Evolutionary conservation across 345 rosid species (phyloP), one percentile per base, ranked within the genome.

Genomic region (Citrus glauca): DNA sequence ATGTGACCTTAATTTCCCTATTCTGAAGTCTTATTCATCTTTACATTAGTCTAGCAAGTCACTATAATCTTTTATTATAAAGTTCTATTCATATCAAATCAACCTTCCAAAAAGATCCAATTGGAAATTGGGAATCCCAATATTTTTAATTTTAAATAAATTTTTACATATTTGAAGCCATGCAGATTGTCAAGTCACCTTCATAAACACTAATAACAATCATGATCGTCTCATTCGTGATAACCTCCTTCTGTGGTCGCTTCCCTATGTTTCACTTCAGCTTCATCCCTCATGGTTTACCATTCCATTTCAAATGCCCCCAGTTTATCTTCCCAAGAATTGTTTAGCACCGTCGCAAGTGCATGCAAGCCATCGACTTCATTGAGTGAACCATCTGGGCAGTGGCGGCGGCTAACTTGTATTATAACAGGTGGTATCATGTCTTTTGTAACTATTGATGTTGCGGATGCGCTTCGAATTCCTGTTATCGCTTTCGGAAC

Each of bases 141-240:
- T 11, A 42, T 42, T 42, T 2, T 42, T 42, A 11, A 42, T 42
- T 10, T 42, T 42, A 42, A 42, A 42, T 42, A 42, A 42, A 10
- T 42, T 42, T 42, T 0, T 42, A 42, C 48, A 42, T 0, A 42
- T 42, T 42, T 42, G 48, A 42, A 45, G 69, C 73, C 85, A 86
- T n/a, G 72, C 82, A 6, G 90, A 87, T 75, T 80, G 87, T 40
- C 78, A 86, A 2, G 78, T 91, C 82, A 90, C 95, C 71, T 90
- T 94, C 81, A 78, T 89, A 35, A 85, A 81, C 84, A 80, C 88
- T 35, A 7, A 82, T 6, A 40, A 77, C 78, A 85, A 56, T 82
- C 83, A 85, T 25, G 60, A 66, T 32, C 76, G 74, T 27, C 84
- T 84, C 2, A 17, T 74, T 27, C 80, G 61, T 16, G 55, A 19